Conservation (phyloP, 1,284 basidiomycete genomes). For the Puccinia polysora region DNA sequence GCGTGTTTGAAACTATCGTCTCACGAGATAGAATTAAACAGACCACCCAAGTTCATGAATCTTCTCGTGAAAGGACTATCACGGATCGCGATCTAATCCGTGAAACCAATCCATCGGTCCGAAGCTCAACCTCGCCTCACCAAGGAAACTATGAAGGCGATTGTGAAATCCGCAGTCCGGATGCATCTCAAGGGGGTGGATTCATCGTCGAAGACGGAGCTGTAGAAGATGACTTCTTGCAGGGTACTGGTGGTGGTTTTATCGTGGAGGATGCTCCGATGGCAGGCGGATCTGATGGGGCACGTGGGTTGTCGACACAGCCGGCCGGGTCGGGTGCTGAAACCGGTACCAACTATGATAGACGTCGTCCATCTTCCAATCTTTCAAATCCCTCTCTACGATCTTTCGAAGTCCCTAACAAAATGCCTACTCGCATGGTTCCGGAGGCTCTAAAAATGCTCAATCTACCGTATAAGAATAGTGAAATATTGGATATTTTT, state of each 20-base stretch:
- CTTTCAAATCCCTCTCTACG: not conserved
- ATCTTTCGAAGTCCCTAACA: not conserved
- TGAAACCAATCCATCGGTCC: not conserved
- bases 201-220: conserved; percentile 8
- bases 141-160: conserved; percentile 5
- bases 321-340: not conserved
- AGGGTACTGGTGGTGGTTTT: conserved; percentile 1
- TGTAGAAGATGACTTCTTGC: not conserved
- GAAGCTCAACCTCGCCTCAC: not conserved
- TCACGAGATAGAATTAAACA: conserved; percentile 4
- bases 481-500: conserved; percentile 28
- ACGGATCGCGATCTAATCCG: no score
- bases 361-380: not conserved
- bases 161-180: not conserved
- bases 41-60: not conserved
- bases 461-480: conserved; percentile 25
- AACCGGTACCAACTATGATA: not conserved
- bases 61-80: no score
- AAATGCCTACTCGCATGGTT: not conserved
- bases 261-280: not conserved
- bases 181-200: not conserved
- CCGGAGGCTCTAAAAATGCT: conserved; percentile 28
- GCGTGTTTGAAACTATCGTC: conserved; percentile 20
- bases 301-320: not conserved
- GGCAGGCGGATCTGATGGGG: not conserved